These are phyloP conservation scores for Alternaria tenuissima DNA, from an alignment of 2,329 filamentous ascomycete genomes.

Conservation along the genomic window DNA sequence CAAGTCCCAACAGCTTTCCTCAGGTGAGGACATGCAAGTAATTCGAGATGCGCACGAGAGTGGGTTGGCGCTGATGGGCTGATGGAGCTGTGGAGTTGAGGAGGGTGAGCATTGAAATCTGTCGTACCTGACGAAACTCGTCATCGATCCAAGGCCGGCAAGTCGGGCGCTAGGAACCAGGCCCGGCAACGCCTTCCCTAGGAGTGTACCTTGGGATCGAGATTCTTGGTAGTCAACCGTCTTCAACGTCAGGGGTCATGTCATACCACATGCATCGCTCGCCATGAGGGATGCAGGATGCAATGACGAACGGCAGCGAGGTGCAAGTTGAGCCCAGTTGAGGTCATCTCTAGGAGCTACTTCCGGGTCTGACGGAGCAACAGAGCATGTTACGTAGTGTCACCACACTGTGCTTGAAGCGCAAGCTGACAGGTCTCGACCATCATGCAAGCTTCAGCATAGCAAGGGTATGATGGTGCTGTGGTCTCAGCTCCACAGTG, in stretches of 20 bases:
- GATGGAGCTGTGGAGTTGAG: slow-evolving; percentile 9
- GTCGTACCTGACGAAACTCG: slow-evolving; percentile 10
- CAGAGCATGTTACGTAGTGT: neutral
- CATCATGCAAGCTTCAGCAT: neutral
- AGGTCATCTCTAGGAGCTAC: neutral
- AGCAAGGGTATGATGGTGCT: neutral
- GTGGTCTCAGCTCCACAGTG: slow-evolving; percentile 7
- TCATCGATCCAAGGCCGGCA: slow-evolving; percentile 8
- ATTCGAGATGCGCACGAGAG: slow-evolving; percentile 10
- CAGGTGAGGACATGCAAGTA: slow-evolving; percentile 8
- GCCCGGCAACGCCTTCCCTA: slow-evolving; percentile 9
- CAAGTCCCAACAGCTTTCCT: slow-evolving; percentile 10
- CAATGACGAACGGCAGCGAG: neutral
- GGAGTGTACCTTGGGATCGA: slow-evolving; percentile 3
- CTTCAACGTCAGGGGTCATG: slow-evolving; percentile 3
- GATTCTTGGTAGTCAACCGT: neutral
- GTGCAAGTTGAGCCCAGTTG: neutral
- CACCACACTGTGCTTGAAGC: neutral
- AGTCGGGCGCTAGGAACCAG: slow-evolving; percentile 8
- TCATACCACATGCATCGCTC: slow-evolving; percentile 7
- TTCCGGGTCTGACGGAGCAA: neutral
- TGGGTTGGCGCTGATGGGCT: slow-evolving; percentile 17
- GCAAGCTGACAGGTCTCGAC: neutral
- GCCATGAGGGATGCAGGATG: neutral
- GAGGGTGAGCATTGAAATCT: slow-evolving; percentile 16